Evolutionary conservation across 2,329 filamentous ascomycete genomes (phyloP).

Genomic region (Parafenestella ontariensis): DNA sequence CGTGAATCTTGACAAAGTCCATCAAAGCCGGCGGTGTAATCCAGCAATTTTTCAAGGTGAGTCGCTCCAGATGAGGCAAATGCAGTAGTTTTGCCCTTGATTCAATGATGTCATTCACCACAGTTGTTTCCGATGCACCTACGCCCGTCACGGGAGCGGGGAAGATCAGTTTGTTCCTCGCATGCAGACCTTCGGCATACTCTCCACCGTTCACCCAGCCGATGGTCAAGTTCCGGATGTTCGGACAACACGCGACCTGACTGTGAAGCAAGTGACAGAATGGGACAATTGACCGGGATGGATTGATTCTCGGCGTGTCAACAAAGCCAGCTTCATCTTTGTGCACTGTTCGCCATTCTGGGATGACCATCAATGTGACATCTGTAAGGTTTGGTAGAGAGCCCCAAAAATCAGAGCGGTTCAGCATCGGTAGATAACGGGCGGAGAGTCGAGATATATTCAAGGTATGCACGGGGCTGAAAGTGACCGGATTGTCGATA

Average conservation of each 20-base stretch:
- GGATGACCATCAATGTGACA: constrained; percentile 67
- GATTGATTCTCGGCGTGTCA: constrained; percentile 57
- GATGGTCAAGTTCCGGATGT: constrained; percentile 66
- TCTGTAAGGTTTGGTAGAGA: constrained; percentile 62
- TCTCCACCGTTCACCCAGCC: constrained; percentile 75
- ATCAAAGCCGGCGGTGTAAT: constrained; percentile 65
- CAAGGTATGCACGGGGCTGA: constrained; percentile 63
- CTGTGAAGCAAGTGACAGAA: constrained; percentile 62
- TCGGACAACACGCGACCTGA: constrained; percentile 57
- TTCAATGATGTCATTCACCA: constrained; percentile 14
- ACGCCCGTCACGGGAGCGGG: constrained; percentile 63
- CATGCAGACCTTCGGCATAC: constrained; percentile 66
- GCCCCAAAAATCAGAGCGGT: constrained; percentile 67
- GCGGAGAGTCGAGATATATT: constrained; percentile 71
- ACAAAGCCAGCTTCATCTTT: constrained; percentile 61
- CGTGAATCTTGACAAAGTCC: constrained; percentile 59
- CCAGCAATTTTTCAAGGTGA: constrained; percentile 75
- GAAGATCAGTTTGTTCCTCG: constrained; percentile 68
- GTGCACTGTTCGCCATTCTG: constrained; percentile 69
- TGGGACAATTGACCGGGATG: constrained; percentile 59
- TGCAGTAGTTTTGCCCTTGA: constrained; percentile 50
- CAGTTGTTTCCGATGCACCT: constrained; percentile 8
- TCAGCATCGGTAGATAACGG: constrained; percentile 63
- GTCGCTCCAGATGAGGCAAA: constrained; percentile 64
- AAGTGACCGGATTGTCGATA: constrained; percentile 65